Evolutionary conservation across 768 basidiomycete genomes (phyloP).

Genomic region (Boletellus sp.): DNA sequence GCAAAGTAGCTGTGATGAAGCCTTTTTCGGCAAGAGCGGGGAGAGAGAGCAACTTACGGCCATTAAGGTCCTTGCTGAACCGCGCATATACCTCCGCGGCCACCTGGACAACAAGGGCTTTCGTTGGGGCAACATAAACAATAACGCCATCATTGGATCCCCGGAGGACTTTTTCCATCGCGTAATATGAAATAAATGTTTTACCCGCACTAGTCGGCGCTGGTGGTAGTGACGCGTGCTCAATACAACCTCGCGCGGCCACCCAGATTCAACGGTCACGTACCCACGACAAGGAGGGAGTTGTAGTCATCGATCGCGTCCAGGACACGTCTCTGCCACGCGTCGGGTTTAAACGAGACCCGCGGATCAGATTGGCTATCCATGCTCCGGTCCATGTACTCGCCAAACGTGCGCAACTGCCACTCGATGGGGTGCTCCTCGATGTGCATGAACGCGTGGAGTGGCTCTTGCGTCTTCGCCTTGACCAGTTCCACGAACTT

Average conservation of each 20-base stretch:
- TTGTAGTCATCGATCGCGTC: slow-evolving; percentile 56
- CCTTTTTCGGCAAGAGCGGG: background rate
- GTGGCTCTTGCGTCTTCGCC: slow-evolving; percentile 37
- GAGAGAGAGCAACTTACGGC: slow-evolving; percentile 33
- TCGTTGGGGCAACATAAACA: slow-evolving; percentile 73
- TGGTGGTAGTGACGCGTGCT: slow-evolving; percentile 19
- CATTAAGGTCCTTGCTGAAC: slow-evolving; percentile 53
- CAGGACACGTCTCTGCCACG: slow-evolving; percentile 66
- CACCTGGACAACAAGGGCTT: slow-evolving; percentile 68
- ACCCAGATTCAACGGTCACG: slow-evolving; percentile 6
- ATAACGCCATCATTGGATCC: slow-evolving; percentile 63
- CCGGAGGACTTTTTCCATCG: slow-evolving; percentile 66
- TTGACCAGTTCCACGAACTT: slow-evolving; percentile 54
- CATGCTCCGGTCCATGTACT: slow-evolving; percentile 72
- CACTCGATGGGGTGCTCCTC: slow-evolving; percentile 55
- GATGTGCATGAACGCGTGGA: slow-evolving; percentile 53
- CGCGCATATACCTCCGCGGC: slow-evolving; percentile 73
- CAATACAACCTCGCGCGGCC: background rate
- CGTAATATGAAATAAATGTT: slow-evolving; percentile 75
- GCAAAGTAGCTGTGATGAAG: background rate
- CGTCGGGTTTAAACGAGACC: slow-evolving; percentile 63
- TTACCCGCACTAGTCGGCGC: slow-evolving; percentile 73
- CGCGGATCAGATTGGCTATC: slow-evolving; percentile 55
- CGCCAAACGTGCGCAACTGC: slow-evolving; percentile 68
- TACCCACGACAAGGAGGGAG: slow-evolving; percentile 66